phyloP scores from a whole-genome alignment of 2,329 filamentous ascomycete species.

The Monosporascus ibericus region DNA sequence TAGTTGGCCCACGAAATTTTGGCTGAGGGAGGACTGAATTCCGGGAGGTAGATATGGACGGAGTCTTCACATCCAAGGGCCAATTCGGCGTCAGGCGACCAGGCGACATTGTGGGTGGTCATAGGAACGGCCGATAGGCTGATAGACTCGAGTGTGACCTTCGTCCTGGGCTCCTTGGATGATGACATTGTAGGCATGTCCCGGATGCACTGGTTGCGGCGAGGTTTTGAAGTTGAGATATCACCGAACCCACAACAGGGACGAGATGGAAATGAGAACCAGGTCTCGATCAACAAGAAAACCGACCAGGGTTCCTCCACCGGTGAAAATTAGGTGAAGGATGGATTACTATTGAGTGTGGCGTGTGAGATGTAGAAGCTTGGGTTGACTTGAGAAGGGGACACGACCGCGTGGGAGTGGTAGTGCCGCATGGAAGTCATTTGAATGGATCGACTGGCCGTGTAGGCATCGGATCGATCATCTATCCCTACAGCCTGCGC shows the following conservation, averaged over 20 bases:
- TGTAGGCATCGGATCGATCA: no score
- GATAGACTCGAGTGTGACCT: constrained; percentile 42
- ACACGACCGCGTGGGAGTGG: background rate
- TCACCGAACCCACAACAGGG: no score
- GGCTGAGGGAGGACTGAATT: constrained; percentile 25
- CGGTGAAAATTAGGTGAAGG: no score
- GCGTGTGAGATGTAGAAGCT: background rate
- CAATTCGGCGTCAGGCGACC: constrained; percentile 53
- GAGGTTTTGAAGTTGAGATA: no score
- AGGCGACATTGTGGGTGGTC: constrained; percentile 38
- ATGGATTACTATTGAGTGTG: background rate
- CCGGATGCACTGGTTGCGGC: background rate
- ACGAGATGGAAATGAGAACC: no score
- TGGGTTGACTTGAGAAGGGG: background rate
- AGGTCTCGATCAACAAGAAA: no score
- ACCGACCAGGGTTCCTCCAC: no score
- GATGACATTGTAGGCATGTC: constrained; percentile 7
- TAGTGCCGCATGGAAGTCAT: no score
- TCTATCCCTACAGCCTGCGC: no score
- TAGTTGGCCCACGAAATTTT: constrained; percentile 5
- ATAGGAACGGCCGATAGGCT: constrained; percentile 37
- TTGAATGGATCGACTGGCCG: no score
- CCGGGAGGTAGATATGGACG: constrained; percentile 44
- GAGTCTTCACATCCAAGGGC: constrained; percentile 52
- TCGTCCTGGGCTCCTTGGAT: constrained; percentile 21